Evolutionary conservation across 2,329 filamentous ascomycete species (phyloP).

Genomic region (Tolypocladium amazonense): DNA sequence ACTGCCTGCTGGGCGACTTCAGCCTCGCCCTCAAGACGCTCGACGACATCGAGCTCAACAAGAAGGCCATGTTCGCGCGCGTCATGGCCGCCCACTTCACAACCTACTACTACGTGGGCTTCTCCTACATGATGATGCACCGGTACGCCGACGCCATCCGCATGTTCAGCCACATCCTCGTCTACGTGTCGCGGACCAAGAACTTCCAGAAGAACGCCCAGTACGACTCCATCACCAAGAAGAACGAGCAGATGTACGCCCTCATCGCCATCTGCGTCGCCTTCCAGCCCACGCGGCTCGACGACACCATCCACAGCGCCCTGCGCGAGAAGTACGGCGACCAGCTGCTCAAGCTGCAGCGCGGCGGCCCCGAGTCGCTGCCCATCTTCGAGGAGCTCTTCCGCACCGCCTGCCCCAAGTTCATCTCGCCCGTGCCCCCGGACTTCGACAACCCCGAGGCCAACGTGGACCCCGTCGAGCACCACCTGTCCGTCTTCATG

Average conservation of each 20-base stretch:
- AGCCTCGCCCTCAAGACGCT: constrained; percentile 96
- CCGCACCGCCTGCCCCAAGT: constrained; percentile 95
- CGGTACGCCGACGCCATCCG: constrained; percentile 98
- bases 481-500: constrained; percentile 98
- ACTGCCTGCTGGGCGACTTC: constrained; percentile 95
- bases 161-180: constrained; percentile 99
- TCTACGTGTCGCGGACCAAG: constrained; percentile 98
- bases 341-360: constrained; percentile 93
- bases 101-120: constrained; percentile 99
- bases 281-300: constrained; percentile 91
- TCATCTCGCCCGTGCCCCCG: constrained; percentile 93
- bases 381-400: constrained; percentile 98
- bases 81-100: constrained; percentile 99
- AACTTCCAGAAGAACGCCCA: constrained; percentile 99
- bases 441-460: constrained; percentile 95
- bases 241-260: constrained; percentile 99
- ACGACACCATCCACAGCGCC: constrained; percentile 98
- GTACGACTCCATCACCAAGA: constrained; percentile 98
- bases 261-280: constrained; percentile 98
- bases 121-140: constrained; percentile 99
- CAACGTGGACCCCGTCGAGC: constrained; percentile 95
- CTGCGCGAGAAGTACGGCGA: constrained; percentile 98
- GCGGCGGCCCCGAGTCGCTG: constrained; percentile 87
- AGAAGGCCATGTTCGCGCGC: constrained; percentile 99
- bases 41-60: constrained; percentile 99